Conservation (phyloP, 1,284 basidiomycete species). For the Apiotrichum porosum region DNA sequence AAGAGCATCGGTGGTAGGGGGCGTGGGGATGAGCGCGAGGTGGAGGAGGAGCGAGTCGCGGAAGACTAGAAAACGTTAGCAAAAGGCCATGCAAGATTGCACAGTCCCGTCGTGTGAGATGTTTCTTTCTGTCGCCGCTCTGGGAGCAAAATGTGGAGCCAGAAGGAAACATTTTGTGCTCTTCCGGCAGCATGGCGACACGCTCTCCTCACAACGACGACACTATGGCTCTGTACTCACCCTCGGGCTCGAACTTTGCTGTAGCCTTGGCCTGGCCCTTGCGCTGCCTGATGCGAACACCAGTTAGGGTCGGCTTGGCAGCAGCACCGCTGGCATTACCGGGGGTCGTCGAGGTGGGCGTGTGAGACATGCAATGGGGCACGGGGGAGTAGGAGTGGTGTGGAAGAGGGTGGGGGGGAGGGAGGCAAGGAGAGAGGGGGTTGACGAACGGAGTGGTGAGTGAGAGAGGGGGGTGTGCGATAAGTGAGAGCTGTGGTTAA, state of each 20-base stretch:
- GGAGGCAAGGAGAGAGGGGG: background rate
- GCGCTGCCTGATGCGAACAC: slow-evolving; percentile 52
- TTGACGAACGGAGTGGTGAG: background rate
- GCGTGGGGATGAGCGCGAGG: slow-evolving; percentile 74
- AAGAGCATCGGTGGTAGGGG: slow-evolving; percentile 59
- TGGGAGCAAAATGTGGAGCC: no score
- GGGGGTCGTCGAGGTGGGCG: slow-evolving; percentile 39
- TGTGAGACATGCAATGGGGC: slow-evolving; percentile 47
- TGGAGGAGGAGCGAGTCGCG: slow-evolving; percentile 92
- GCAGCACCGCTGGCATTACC: slow-evolving; percentile 42
- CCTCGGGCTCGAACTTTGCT: slow-evolving; percentile 55
- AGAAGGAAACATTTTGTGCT: no score
- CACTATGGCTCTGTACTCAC: no score
- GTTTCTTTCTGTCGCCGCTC: no score
- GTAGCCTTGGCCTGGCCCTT: slow-evolving; percentile 52
- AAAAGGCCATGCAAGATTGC: no score
- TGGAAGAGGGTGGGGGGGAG: background rate
- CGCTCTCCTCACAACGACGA: no score
- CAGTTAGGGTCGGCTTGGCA: slow-evolving; percentile 50
- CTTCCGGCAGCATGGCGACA: no score
- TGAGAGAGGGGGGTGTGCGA: background rate
- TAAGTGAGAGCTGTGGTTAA: no score
- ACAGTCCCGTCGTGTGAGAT: no score
- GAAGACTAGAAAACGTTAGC: slow-evolving; percentile 61
- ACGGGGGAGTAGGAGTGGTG: background rate